Percentiles rank a stretch among this genome's conserved stretches.
phyloP scores from a whole-genome alignment of 176 grass and related monocot genomes.

The Puya raimondii region DNA sequence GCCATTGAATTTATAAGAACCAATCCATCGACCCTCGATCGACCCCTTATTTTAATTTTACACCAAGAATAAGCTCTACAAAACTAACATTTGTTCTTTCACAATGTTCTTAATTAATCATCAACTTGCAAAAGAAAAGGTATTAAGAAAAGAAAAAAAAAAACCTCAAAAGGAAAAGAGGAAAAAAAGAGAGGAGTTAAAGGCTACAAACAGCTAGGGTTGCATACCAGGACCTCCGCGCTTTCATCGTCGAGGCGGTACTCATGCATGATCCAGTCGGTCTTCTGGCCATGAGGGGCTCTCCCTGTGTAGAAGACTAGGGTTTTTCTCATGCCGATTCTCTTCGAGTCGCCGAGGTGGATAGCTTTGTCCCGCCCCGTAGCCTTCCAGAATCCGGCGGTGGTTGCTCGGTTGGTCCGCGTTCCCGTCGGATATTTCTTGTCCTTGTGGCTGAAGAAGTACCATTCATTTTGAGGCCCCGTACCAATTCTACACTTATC shows the following conservation, averaged over 20 bases:
- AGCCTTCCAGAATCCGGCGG: slow-evolving; percentile 84
- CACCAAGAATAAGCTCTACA: too few relatives aligned
- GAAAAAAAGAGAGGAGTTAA: neutral
- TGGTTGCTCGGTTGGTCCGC: slow-evolving; percentile 81
- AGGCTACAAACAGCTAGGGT: neutral
- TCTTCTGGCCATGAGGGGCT: slow-evolving; percentile 82
- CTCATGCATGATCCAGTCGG: slow-evolving; percentile 54
- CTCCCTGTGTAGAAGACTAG: slow-evolving; percentile 93
- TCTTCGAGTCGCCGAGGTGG: slow-evolving; percentile 37
- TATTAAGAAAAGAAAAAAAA: too few relatives aligned
- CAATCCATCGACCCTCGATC: too few relatives aligned
- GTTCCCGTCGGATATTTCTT: slow-evolving; percentile 96
- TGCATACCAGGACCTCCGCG: slow-evolving; percentile 47
- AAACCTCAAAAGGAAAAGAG: too few relatives aligned
- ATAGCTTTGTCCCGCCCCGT: slow-evolving; percentile 89
- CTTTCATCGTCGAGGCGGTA: slow-evolving; percentile 54
- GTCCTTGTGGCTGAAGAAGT: slow-evolving; percentile 97
- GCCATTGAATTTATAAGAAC: too few relatives aligned
- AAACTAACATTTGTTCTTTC: too few relatives aligned
- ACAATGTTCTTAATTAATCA: too few relatives aligned
- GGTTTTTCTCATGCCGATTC: slow-evolving; percentile 90
- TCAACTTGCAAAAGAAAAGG: too few relatives aligned
- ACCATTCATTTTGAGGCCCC: slow-evolving; percentile 92
- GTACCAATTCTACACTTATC: slow-evolving; percentile 86
- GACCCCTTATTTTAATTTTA: too few relatives aligned